Conservation (phyloP, 2,329 filamentous ascomycete species). For the Ceratocystiopsis sp. region DNA sequence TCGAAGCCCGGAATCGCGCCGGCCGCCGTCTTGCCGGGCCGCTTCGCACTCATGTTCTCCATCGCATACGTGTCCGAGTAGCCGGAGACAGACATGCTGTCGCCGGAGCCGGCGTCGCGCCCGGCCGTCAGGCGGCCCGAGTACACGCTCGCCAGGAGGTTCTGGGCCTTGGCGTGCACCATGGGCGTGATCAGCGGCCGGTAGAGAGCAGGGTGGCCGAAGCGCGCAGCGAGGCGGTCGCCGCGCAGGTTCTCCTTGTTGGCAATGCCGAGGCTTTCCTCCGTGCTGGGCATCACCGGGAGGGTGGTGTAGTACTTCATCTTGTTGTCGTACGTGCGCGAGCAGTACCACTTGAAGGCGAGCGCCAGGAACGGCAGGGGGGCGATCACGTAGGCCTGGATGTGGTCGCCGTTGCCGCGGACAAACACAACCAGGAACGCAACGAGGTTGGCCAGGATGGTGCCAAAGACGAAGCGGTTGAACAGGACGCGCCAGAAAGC, state of each 20-base stretch:
- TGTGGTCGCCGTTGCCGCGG: constrained; percentile 41
- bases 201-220: constrained; percentile 83
- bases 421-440: constrained; percentile 62
- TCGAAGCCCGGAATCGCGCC: constrained; percentile 56
- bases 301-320: constrained; percentile 65
- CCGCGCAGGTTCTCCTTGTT: constrained; percentile 38
- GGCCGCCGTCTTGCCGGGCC: constrained; percentile 20
- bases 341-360: constrained; percentile 76
- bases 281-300: constrained; percentile 30
- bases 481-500: constrained; percentile 82
- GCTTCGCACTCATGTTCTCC: constrained; percentile 61
- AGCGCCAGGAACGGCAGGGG: constrained; percentile 67
- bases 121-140: constrained; percentile 59
- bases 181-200: constrained; percentile 83
- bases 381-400: constrained; percentile 47
- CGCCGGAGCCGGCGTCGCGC: constrained; percentile 38
- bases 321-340: constrained; percentile 55
- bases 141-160: constrained; percentile 73
- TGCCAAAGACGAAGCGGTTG: constrained; percentile 79
- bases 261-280: constrained; percentile 22
- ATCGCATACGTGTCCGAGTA: constrained; percentile 73
- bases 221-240: constrained; percentile 59
- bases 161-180: constrained; percentile 83
- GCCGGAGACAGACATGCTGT: constrained; percentile 43
- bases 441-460: constrained; percentile 61